Conservation (phyloP, 345 rosid species). For the Chamaenerion angustifolium region DNA sequence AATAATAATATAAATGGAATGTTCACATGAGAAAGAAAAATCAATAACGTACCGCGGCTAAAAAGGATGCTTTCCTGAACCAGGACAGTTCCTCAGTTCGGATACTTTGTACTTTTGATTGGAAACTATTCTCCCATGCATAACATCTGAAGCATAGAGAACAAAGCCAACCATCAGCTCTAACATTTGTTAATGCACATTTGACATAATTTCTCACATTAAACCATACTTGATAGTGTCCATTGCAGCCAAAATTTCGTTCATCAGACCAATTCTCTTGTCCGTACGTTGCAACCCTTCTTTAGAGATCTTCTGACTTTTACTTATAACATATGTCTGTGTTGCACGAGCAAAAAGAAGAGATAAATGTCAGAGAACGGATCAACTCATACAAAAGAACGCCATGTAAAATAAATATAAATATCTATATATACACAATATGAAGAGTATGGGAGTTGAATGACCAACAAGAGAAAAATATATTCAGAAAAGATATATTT, state of each 20-base stretch:
- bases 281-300: slow-evolving; percentile 97
- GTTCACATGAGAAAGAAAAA: neutral
- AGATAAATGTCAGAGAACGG: neutral
- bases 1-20: neutral
- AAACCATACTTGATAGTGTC: slow-evolving; percentile 84
- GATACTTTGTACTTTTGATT: slow-evolving; percentile 63
- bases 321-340: slow-evolving; percentile 87
- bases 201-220: slow-evolving; percentile 3
- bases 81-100: slow-evolving; percentile 86
- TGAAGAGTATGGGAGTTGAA: neutral
- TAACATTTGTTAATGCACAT: neutral
- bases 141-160: slow-evolving; percentile 48
- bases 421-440: too few relatives aligned
- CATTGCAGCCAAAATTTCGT: slow-evolving; percentile 98
- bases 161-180: too few relatives aligned
- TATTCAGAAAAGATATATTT: neutral
- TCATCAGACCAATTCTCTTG: slow-evolving; percentile 95
- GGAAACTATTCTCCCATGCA: slow-evolving; percentile 98
- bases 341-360: slow-evolving; percentile 6
- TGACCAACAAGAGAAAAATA: neutral
- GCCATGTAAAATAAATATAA: too few relatives aligned
- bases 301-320: slow-evolving; percentile 73
- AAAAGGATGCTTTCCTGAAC: slow-evolving; percentile 82
- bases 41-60: slow-evolving; percentile 61
- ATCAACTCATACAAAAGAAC: too few relatives aligned